These are phyloP conservation scores for Aphanocladium album DNA, from an alignment of 2,329 filamentous ascomycete genomes.

Conservation along the genomic window DNA sequence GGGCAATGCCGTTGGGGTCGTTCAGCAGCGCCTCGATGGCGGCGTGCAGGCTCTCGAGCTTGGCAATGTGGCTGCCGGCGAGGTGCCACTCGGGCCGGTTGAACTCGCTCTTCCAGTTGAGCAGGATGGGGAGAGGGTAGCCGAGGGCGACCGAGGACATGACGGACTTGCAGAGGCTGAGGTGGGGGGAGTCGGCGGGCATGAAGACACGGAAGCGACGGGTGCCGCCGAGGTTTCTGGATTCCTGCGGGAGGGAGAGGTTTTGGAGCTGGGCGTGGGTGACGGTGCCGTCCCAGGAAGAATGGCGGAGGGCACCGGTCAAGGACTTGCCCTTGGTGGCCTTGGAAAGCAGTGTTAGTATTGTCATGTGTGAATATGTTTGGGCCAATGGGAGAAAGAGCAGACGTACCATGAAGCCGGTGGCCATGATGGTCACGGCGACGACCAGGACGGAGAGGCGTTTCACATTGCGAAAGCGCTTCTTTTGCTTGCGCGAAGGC, in stretches of 20 bases:
- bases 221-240: slow-evolving; percentile 8
- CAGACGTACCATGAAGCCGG: slow-evolving; percentile 4
- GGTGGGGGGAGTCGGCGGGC: slow-evolving; percentile 31
- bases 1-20: slow-evolving; percentile 13
- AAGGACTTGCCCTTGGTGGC: slow-evolving; percentile 1
- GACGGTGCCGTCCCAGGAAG: slow-evolving; percentile 10
- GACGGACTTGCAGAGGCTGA: slow-evolving; percentile 35
- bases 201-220: slow-evolving; percentile 33
- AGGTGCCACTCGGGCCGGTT: slow-evolving; percentile 33
- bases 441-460: slow-evolving; percentile 8
- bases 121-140: slow-evolving; percentile 31
- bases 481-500: slow-evolving; percentile 6
- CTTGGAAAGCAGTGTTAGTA: not conserved
- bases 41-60: slow-evolving; percentile 30
- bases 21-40: slow-evolving; percentile 26
- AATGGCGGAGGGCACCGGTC: not conserved
- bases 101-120: slow-evolving; percentile 35
- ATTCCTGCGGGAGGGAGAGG: slow-evolving; percentile 4
- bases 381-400: not conserved
- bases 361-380: not conserved
- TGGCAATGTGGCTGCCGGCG: slow-evolving; percentile 34
- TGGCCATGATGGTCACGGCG: slow-evolving; percentile 11
- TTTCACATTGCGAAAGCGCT: slow-evolving; percentile 9
- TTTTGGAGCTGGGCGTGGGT: slow-evolving; percentile 6
- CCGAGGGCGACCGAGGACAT: slow-evolving; percentile 34